Evolutionary conservation across 116 monocot species (phyloP).

Genomic region (Dioscorea cayenensis): DNA sequence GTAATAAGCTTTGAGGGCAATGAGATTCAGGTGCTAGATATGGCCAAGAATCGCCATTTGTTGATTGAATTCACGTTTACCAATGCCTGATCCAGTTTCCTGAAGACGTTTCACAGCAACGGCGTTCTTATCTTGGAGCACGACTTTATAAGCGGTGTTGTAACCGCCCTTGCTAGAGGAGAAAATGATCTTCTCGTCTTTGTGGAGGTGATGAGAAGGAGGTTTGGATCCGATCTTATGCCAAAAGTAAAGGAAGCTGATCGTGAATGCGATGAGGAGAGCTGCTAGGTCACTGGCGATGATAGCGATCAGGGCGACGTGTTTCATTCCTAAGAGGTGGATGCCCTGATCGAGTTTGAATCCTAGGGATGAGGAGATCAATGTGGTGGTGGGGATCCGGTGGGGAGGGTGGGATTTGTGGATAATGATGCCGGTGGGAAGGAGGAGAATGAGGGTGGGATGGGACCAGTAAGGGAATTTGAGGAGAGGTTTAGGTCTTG

Average conservation of each 20-base stretch:
- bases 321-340: conserved; percentile 40
- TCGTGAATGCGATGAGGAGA: conserved; percentile 38
- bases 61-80: conserved; percentile 67
- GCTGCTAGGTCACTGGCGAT: conserved; percentile 67
- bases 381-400: conserved; percentile 27
- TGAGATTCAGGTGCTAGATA: conserved; percentile 60
- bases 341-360: conserved; percentile 31
- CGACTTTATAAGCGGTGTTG: conserved; percentile 80
- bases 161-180: conserved; percentile 73
- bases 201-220: conserved; percentile 38
- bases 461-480: conserved; percentile 43
- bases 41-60: conserved; percentile 59
- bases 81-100: conserved; percentile 18
- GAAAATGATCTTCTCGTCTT: conserved; percentile 89
- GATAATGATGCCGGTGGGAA: conserved; percentile 52
- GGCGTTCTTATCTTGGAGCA: conserved; percentile 63
- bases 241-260: conserved; percentile 91
- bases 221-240: conserved; percentile 37
- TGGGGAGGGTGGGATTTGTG: conserved; percentile 47
- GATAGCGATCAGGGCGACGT: conserved; percentile 51
- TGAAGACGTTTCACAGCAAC: conserved; percentile 82
- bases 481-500: conserved; percentile 64
- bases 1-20: conserved; percentile 71
- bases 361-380: conserved; percentile 40
- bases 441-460: conserved; percentile 37